Evolutionary conservation across 441 rosid species (phyloP).

Genomic region (Pelargonium citronellum): DNA sequence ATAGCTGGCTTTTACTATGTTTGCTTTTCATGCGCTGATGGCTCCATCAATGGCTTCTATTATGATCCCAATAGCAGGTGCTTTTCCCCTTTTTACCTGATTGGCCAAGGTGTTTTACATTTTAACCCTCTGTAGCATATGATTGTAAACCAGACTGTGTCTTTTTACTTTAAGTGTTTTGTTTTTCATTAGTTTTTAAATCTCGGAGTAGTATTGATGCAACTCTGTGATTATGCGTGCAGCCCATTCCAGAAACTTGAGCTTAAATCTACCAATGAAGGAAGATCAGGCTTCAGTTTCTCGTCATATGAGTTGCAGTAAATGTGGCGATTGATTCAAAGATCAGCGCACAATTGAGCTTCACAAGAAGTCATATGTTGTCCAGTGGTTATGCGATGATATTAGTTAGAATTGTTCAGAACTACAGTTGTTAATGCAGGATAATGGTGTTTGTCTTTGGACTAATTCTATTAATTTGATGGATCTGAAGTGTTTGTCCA

Average conservation of each 20-base stretch:
- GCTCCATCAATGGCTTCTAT: slow-evolving; percentile 81
- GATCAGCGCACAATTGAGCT: neutral
- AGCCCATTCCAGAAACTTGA: slow-evolving; percentile 94
- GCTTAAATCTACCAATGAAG: slow-evolving; percentile 69
- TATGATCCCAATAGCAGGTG: slow-evolving; percentile 94
- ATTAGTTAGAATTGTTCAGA: neutral
- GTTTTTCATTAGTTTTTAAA: neutral
- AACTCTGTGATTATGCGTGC: slow-evolving; percentile 22
- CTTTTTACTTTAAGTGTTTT: neutral
- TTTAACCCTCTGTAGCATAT: neutral
- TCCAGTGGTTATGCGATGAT: neutral
- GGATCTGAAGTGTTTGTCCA: too few relatives aligned
- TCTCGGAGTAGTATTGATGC: neutral
- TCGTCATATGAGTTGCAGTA: slow-evolving; percentile 79
- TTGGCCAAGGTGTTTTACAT: neutral
- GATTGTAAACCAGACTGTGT: neutral
- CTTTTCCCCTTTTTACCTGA: slow-evolving; percentile 9
- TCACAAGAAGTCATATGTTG: neutral
- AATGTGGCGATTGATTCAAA: slow-evolving; percentile 15
- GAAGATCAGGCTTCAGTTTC: slow-evolving; percentile 71
- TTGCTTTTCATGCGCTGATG: slow-evolving; percentile 90
- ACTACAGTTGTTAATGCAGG: neutral
- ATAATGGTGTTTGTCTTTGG: neutral
- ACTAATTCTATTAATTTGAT: too few relatives aligned
- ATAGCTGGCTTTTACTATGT: slow-evolving; percentile 94